Base-by-base conservation (phyloP, 176 grass and related monocot genomes). In the Oryza rufipogon region DNA sequence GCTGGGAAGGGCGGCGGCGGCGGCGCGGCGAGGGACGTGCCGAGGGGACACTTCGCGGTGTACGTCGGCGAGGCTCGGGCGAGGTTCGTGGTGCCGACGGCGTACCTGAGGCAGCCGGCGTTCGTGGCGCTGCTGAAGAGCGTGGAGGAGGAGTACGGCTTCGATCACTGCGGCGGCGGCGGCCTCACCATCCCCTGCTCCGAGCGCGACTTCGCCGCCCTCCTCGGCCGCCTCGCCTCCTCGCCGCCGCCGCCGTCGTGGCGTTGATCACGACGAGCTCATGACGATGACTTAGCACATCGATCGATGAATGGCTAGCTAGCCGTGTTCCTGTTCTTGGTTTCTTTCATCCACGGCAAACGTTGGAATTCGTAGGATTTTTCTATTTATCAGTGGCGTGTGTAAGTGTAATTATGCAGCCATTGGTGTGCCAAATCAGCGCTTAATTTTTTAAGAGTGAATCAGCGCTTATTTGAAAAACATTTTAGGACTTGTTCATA, bases 41-140 rank as follows among this genome's bases (percentile, higher is more conserved):
- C 83, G 58, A 78, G 84, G 11, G 87, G 90, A 4, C 83, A 92
- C 73, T 92, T 92, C 36, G 75, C 74, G 11, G 83, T 92, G 65
- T 92, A 91, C 78, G 90, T 82, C 19, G 91, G 87, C 22, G 84
- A 85, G 48, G 70, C 74, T 22, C 23, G 73, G 82, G 54, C 76
- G 74, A 49, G 82, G 47, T 91, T 91, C 89, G 82, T 88, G 28
- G 75, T 91, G 25, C 91, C 91, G 25, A 84, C 81, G 75, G 72
- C 73, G 25, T 86, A 88, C 79, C 84, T 93, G 44, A 88, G 71
- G 70, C 82, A 80, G 38, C 82, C 91, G 51, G 13, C 87, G 74
- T 93, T 93, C 76, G 79, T 91, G 64, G 80, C 68, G 70, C 86
- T 93, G 47, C 82, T 93, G 9, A 67, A 91, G 77, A 84, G 81